Evolutionary conservation across 2,329 filamentous ascomycete genomes (phyloP), one percentile per base, ranked within the genome.

Genomic region (Didymellaceae sp.): DNA sequence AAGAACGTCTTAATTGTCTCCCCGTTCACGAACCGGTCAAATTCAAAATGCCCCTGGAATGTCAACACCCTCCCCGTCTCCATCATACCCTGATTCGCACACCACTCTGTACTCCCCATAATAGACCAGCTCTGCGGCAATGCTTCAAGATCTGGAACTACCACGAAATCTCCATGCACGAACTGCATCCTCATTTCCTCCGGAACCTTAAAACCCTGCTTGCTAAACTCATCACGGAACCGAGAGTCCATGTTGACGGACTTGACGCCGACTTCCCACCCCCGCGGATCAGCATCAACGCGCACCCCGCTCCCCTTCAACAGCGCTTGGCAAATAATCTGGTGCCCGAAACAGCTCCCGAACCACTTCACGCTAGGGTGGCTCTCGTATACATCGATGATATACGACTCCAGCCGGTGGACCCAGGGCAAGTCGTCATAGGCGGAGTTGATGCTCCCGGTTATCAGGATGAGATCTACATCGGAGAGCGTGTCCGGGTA

Each of bases 271-370:
- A 71, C 16, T 37, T 71, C 66, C 46, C 48, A 64, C 2, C 68
- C 66, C 6, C 63, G 61, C 2, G 59, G 54, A 42, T 70, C 62
- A 16, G 55, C 55, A 33, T 68, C 61, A 5, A 68, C 63, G 1
- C 44, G 51, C 2, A 64, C 71, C 0, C 69, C 69, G 22, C 61
- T 50, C 2, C 55, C 50, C 7, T 62, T 55, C 13, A 78, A 62
- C 13, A 79, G 43, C 3, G 73, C 68, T 42, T 74, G 68, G 46
- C 70, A 74, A 4, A 77, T 52, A 5, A 78, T 51, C 45, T 78
- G 75, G 40, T 78, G 75, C 1, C 76, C 75, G 37, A 78, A 78
- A 47, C 76, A 78, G 20, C 71, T 75, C 1, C 75, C 75, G 43
- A 77, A 77, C 5, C 78, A 68, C 45, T 71, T 75, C 34, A 78